Base-by-base conservation (phyloP, 305 asterid species). In the Solanum hybrid region DNA sequence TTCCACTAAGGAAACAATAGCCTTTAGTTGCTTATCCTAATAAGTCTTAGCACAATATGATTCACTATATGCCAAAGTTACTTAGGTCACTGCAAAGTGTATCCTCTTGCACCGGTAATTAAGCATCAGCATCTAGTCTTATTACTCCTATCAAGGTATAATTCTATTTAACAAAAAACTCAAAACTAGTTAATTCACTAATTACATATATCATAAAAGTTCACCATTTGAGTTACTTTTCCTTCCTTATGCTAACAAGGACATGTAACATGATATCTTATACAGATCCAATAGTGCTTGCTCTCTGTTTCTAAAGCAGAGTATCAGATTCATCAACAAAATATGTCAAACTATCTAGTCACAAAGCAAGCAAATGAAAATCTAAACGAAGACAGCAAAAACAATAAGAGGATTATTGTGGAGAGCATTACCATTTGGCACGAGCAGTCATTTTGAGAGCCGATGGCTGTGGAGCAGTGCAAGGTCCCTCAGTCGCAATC, bases 401-500 rank as follows among this genome's bases (percentile, higher is more conserved):
- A 24, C 17, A 40, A 91, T 85, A 37, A 26, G 27, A 87, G 91
- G 71, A 13, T 35, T 9, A 91, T 29, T 51, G 56, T n/a, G 4
- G 34, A 20, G 87, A 88, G 75, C 73, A 29, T 87, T 93, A 98
- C 99, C 99, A 98, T 90, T 98, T 98, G 22, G 99, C 98, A 88
- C 98, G 98, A 79, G 99, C 98, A 77, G 99, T 95, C 95, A 96
- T 95, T 92, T 98, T 98, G 76, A 98, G 93, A 76, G 98, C 94
- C 0, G 99, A 98, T 17, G 99, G 99, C 92, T 96, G 98, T 0
- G 99, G 97, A 79, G 97, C 89, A 34, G 93, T 95, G 87, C 99
- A 98, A 20, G 98, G 99, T 14, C 99, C 99, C 93, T 98, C 99
- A 3, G 98, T 98, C 12, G 99, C 99, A 89, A 98, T 98, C 95